A percentile compares a stretch with the other conserved stretches of the same genome.
Conservation (phyloP, 2,329 filamentous ascomycete genomes). For the Colletotrichum orchidophilum region DNA sequence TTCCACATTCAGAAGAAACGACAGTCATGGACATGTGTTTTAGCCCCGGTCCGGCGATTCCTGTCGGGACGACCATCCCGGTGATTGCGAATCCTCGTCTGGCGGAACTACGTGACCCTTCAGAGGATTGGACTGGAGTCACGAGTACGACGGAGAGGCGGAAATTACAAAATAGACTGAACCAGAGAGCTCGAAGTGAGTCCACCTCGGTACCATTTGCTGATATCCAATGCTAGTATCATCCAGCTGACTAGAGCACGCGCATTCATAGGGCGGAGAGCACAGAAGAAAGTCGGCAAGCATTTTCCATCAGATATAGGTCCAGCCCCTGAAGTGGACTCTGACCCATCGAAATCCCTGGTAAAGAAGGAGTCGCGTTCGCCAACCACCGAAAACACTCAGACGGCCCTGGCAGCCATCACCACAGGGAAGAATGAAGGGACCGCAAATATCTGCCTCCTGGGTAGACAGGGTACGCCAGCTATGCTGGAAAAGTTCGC, state of each 20-base stretch:
- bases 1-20: background rate
- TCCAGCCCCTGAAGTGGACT: background rate
- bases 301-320: background rate
- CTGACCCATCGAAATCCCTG: background rate
- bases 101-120: conserved; percentile 10
- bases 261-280: background rate
- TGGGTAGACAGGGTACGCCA: background rate
- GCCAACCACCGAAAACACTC: background rate
- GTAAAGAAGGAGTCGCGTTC: background rate
- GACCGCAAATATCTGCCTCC: background rate
- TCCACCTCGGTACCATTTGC: background rate
- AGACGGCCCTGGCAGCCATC: background rate
- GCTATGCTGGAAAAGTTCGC: conserved; percentile 14
- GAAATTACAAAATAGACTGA: conserved; percentile 31
- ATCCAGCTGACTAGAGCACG: background rate
- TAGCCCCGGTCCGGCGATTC: conserved; percentile 10
- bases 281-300: background rate
- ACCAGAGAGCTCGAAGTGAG: conserved; percentile 29
- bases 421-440: background rate
- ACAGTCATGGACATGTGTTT: conserved; percentile 21
- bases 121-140: conserved; percentile 47
- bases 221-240: background rate
- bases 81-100: conserved; percentile 16
- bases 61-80: background rate
- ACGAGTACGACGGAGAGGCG: conserved; percentile 38